A percentile compares a stretch with the other conserved stretches of the same genome.
These are phyloP conservation scores for Orychophragmus violaceus DNA, from an alignment of 345 rosid species.

Conservation along the genomic window DNA sequence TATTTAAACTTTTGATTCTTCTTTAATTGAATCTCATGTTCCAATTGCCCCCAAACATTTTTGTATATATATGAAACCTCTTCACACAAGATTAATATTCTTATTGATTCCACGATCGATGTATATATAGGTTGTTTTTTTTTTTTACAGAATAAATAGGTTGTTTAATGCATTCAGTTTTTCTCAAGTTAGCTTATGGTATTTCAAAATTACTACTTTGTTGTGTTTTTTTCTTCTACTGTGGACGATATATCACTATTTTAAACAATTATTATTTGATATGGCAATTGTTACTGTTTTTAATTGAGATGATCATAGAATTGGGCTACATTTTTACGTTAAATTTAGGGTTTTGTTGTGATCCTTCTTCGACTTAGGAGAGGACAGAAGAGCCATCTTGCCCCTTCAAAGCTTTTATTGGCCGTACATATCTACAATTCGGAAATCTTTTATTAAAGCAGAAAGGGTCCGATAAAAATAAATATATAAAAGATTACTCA, in stretches of 20 bases:
- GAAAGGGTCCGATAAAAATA: too few relatives aligned
- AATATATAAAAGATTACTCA: too few relatives aligned
- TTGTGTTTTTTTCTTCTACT: not conserved
- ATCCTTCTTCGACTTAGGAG: conserved; percentile 6
- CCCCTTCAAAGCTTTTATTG: conserved; percentile 16
- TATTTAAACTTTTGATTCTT: not conserved
- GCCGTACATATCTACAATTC: conserved; percentile 10
- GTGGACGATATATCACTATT: not conserved
- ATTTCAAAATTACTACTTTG: not conserved
- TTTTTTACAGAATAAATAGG: too few relatives aligned
- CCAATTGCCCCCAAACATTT: too few relatives aligned
- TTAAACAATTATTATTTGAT: not conserved
- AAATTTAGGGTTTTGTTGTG: conserved; percentile 7
- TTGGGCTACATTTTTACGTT: not conserved
- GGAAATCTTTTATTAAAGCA: not conserved
- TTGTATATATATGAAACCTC: not conserved
- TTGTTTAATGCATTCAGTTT: too few relatives aligned
- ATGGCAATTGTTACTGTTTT: not conserved
- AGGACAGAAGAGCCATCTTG: conserved; percentile 20
- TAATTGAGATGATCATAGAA: not conserved
- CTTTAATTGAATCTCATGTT: not conserved
- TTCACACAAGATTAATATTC: not conserved
- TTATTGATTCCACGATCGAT: not conserved
- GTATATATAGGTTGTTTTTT: not conserved
- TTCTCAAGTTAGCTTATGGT: not conserved